Percentiles rank a stretch among this genome's conserved stretches.
phyloP scores from a whole-genome alignment of 345 rosid species.

The Nasturtium officinale region DNA sequence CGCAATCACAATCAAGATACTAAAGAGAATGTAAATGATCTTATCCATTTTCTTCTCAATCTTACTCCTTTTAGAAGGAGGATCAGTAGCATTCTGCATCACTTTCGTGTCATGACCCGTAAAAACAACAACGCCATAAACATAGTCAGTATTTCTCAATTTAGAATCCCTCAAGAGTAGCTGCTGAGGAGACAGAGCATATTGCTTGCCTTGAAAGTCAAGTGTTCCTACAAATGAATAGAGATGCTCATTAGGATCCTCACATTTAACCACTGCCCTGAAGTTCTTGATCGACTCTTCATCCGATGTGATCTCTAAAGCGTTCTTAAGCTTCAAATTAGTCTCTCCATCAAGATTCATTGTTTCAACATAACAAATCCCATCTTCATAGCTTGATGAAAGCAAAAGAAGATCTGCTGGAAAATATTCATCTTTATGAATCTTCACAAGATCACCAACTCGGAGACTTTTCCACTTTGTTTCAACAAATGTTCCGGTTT shows the following conservation, averaged over 20 bases:
- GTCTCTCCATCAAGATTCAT: constrained; percentile 98
- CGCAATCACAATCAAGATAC: constrained; percentile 65
- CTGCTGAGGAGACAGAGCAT: constrained; percentile 70
- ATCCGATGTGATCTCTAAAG: constrained; percentile 62
- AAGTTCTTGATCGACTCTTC: constrained; percentile 53
- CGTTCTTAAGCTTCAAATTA: constrained; percentile 76
- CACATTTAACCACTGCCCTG: constrained; percentile 62
- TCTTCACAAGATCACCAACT: constrained; percentile 83
- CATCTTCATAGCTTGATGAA: constrained; percentile 80
- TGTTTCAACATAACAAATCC: constrained; percentile 87
- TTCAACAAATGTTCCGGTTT: constrained; percentile 41
- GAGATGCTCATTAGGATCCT: constrained; percentile 85
- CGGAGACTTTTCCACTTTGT: constrained; percentile 73
- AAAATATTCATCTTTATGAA: constrained; percentile 70
- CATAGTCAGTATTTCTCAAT: constrained; percentile 68
- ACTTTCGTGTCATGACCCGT: constrained; percentile 96
- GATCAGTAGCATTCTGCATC: constrained; percentile 85
- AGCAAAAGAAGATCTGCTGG: constrained; percentile 91
- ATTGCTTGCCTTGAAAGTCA: constrained; percentile 38
- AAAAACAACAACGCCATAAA: constrained; percentile 75
- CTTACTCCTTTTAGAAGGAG: constrained; percentile 91
- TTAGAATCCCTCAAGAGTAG: constrained; percentile 86
- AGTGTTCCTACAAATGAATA: constrained; percentile 81
- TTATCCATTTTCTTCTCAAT: constrained; percentile 90
- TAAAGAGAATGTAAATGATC: constrained; percentile 81